Conservation (phyloP, 495 filamentous ascomycete genomes). For the Neurospora hispaniola region DNA sequence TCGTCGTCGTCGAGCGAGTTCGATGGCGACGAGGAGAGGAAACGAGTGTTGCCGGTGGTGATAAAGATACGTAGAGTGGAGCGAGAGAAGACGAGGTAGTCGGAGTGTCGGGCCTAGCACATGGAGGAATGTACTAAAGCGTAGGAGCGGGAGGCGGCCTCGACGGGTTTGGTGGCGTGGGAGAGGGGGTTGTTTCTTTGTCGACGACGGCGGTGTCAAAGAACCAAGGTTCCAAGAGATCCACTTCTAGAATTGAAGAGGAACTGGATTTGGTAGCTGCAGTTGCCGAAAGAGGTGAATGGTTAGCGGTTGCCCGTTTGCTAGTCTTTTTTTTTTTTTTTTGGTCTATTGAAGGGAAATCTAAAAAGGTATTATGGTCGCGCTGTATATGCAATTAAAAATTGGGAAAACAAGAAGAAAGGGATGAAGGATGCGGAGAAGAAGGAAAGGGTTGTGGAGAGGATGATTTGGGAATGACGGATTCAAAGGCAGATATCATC, state of each 20-base stretch:
- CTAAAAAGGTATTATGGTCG: neutral
- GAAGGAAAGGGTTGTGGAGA: neutral
- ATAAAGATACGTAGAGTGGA: constrained; percentile 2
- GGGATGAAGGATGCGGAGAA: neutral
- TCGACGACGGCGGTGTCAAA: neutral
- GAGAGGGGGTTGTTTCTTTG: neutral
- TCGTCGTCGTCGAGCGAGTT: constrained; percentile 4
- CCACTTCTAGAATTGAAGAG: neutral
- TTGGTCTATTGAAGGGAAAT: neutral
- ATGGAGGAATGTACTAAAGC: neutral
- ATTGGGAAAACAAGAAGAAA: neutral
- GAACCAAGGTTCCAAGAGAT: neutral
- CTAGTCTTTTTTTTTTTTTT: neutral
- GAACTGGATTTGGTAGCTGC: neutral
- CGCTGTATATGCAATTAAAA: neutral
- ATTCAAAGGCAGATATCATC: neutral
- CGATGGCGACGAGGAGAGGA: constrained; percentile 7
- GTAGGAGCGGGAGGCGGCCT: neutral
- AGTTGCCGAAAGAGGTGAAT: neutral
- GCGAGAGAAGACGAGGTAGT: neutral
- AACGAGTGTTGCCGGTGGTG: neutral
- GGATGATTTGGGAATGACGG: neutral
- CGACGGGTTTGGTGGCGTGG: neutral
- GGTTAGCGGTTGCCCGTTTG: neutral
- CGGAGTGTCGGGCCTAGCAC: neutral